A percentile compares a stretch with the other conserved stretches of the same genome.
Evolutionary conservation across 2,329 filamentous ascomycete genomes (phyloP).

Genomic region (Dactylellina leptospora): DNA sequence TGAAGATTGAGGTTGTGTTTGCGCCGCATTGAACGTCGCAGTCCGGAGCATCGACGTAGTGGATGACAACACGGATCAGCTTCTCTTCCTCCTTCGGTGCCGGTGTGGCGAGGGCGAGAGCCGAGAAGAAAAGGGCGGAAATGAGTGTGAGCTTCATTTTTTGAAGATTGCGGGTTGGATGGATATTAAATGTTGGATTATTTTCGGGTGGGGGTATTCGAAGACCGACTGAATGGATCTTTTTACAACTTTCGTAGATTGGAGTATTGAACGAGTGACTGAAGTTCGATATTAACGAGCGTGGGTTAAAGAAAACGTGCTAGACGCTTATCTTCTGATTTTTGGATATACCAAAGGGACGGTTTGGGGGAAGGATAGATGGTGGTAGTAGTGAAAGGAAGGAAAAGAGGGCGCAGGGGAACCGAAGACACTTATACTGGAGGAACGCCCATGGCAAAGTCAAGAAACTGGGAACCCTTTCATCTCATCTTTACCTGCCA

Average conservation of each 20-base stretch:
- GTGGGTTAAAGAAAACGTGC: constrained; percentile 50
- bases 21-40: constrained; percentile 40
- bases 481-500: constrained; percentile 53
- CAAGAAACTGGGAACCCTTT: constrained; percentile 40
- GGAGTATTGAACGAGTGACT: constrained; percentile 30
- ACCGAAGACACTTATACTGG: constrained; percentile 48
- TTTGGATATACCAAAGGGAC: constrained; percentile 8
- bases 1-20: constrained; percentile 35
- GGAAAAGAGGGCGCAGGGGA: constrained; percentile 50
- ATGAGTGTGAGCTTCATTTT: constrained; percentile 44
- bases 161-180: neutral
- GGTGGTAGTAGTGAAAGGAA: constrained; percentile 15
- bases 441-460: neutral
- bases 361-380: constrained; percentile 22
- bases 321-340: constrained; percentile 42
- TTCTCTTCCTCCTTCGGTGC: constrained; percentile 15
- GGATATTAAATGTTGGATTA: constrained; percentile 13
- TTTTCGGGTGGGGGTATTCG: constrained; percentile 15
- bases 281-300: constrained; percentile 41
- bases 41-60: constrained; percentile 47
- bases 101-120: constrained; percentile 6
- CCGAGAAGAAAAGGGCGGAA: constrained; percentile 32
- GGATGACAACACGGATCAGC: constrained; percentile 41
- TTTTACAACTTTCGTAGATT: neutral
- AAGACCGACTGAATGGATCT: constrained; percentile 24